Evolutionary conservation across 164 flowering plant species (phyloP).

Genomic region (Piper longum): DNA sequence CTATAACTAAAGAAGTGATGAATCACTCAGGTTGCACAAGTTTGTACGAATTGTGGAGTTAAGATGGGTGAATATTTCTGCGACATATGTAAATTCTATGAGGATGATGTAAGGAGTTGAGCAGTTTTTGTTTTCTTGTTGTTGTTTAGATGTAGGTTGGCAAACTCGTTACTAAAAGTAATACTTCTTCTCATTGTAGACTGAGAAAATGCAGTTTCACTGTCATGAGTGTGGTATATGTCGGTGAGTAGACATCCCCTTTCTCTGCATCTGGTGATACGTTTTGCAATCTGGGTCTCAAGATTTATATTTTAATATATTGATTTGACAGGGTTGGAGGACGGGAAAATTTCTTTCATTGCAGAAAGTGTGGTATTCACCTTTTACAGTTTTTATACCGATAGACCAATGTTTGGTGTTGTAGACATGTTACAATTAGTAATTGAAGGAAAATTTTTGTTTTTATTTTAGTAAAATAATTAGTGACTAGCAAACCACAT

Average conservation of each 20-base stretch:
- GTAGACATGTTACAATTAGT: too few species aligned
- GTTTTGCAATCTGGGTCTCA: neutral
- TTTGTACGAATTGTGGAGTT: conserved; percentile 83
- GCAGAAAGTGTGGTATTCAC: conserved; percentile 22
- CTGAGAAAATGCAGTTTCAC: conserved; percentile 62
- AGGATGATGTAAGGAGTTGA: conserved; percentile 62
- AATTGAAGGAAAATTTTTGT: too few species aligned
- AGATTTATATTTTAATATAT: neutral
- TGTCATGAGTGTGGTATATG: conserved; percentile 94
- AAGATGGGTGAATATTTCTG: conserved; percentile 97
- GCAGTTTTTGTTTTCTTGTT: neutral
- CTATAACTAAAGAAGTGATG: too few species aligned
- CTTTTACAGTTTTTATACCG: neutral
- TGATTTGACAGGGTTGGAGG: conserved; percentile 60
- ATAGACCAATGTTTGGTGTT: too few species aligned
- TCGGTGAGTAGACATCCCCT: conserved; percentile 33
- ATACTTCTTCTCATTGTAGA: conserved; percentile 9
- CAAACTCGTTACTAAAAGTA: too few species aligned
- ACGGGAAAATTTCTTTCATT: conserved; percentile 12
- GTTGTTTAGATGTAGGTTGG: too few species aligned
- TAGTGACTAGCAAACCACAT: too few species aligned
- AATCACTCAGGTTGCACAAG: conserved; percentile 38
- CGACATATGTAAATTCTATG: conserved; percentile 75
- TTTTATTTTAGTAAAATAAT: neutral
- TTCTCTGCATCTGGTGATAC: neutral